Evolutionary conservation across 2,329 filamentous ascomycete genomes (phyloP), one percentile per base, ranked within the genome.

Genomic region (Cadophora gregata): DNA sequence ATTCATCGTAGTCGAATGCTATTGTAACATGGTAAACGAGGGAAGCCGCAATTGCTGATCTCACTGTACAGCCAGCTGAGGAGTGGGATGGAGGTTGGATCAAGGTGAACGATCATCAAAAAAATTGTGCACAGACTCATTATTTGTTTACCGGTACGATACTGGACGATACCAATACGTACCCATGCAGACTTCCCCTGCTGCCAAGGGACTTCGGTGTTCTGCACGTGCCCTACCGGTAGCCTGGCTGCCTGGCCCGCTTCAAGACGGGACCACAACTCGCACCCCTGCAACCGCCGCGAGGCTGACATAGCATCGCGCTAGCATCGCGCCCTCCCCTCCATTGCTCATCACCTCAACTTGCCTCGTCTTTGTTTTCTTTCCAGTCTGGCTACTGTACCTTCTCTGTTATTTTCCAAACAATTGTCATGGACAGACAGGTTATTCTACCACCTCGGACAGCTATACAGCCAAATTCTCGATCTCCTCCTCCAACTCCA

Each of bases 401-500:
- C n/a, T 58, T 3, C 29, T 38, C 5, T 42, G 19, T 2, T 19
- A 38, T 12, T 4, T 10, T 3, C 4, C 33, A 6, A 25, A 12
- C n/a, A 36, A 25, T 16, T 7, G 56, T 1, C 24, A 63, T 63
- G 61, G 48, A 63, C 14, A 31, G 61, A 56, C 36, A 38, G 56
- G 19, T 19, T 31, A 63, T 50, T 19, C 61, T 50, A 33, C 61
- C 61, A 31, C 61, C 5, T 14, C 51, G 38, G 33, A 9, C 29
- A 19, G 14, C 33, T 29, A n/a, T 24, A 8, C 24, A 33, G 27
- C 24, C 33, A 45, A 36, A 55, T 24, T 24, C 50, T 33, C 61
- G 66, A n/a, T 83, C 84, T 31, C 84, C 85, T 31, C 84, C 85
- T 36, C 83, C 80, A 4, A 87, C 85, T 0, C 85, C 86, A 5